Base-by-base conservation (phyloP, 2,329 filamentous ascomycete species). In the Paraphaeosphaeria minitans region DNA sequence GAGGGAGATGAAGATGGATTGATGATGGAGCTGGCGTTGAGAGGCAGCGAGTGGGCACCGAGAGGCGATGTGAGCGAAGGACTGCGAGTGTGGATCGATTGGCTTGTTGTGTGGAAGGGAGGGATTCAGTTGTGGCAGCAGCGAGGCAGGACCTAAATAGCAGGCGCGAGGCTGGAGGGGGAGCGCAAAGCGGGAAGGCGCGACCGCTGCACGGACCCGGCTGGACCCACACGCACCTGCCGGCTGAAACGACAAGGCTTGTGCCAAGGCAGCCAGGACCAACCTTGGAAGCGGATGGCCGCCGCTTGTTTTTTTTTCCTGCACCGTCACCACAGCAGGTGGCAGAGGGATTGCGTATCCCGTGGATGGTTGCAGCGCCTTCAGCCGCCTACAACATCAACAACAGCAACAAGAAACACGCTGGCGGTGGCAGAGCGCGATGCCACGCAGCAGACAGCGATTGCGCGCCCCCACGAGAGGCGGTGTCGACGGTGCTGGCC, bases 1-100 rank as follows among this genome's bases (percentile, higher is more conserved):
- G 50, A 33, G 33, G 45, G 54, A 47, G 47, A 55, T 59, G 56
- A 53, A 49, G 43, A 56, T 62, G 45, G 10, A 43, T 31, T 35
- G 43, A 41, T 31, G 37, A 53, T 53, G 33, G 24, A 43, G 50
- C 50, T 52, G 49, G 9, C 19, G 35, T 29, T 13, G 49, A 52
- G 42, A 16, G 50, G 50, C 50, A 53, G 50, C 50, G 50, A 53
- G 37, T 33, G 50, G 50, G 29, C 22, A 53, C 24, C 50, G 48
- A 43, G 50, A 43, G 50, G 43, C 37, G 35, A 43, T 24, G 21
- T 53, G 50, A 53, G 37, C 50, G 50, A 53, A 33, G 24, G 50
- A 53, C 50, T 53, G 37, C 37, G 50, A 42, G 37, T 43, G 37
- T 53, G 22, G 22, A 10, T 53, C 37, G 35, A 29, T 27, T 37